Percentiles rank a stretch among this genome's conserved stretches.
phyloP scores from a whole-genome alignment of 2,329 filamentous ascomycete species.

The Knufia fluminis region DNA sequence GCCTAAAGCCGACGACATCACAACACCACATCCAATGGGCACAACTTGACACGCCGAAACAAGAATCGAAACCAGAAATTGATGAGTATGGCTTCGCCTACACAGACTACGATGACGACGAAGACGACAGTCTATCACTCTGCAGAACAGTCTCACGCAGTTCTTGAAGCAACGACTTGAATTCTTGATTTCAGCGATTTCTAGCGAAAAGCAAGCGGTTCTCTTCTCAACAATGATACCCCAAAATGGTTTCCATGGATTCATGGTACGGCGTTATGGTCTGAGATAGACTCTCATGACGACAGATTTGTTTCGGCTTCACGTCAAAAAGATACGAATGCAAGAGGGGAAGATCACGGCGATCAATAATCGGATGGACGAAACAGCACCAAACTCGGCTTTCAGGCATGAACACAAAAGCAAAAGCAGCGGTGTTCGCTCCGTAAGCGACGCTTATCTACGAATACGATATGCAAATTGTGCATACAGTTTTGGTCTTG shows the following conservation, averaged over 20 bases:
- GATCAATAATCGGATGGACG: neutral
- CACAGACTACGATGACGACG: slow-evolving; percentile 20
- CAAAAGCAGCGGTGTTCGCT: neutral
- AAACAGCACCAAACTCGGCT: neutral
- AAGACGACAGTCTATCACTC: slow-evolving; percentile 20
- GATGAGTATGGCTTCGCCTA: slow-evolving; percentile 22
- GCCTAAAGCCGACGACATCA: slow-evolving; percentile 11
- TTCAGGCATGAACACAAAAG: neutral
- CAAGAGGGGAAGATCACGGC: neutral
- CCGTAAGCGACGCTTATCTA: neutral
- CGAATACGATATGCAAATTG: neutral
- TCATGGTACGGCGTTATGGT: neutral
- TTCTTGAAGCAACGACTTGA: slow-evolving; percentile 3
- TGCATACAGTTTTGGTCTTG: neutral
- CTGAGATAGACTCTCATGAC: too few relatives aligned
- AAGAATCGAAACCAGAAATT: slow-evolving; percentile 10
- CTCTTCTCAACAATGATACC: slow-evolving; percentile 2
- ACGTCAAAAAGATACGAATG: neutral
- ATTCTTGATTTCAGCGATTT: neutral
- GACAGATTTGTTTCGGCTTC: neutral
- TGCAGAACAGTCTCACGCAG: slow-evolving; percentile 19
- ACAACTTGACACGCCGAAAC: neutral
- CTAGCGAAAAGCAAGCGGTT: neutral
- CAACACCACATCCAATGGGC: slow-evolving; percentile 10
- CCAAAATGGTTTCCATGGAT: neutral